Conservation (phyloP, 2,329 filamentous ascomycete genomes). For the Ophiocordyceps camponoti-rufipedis region DNA sequence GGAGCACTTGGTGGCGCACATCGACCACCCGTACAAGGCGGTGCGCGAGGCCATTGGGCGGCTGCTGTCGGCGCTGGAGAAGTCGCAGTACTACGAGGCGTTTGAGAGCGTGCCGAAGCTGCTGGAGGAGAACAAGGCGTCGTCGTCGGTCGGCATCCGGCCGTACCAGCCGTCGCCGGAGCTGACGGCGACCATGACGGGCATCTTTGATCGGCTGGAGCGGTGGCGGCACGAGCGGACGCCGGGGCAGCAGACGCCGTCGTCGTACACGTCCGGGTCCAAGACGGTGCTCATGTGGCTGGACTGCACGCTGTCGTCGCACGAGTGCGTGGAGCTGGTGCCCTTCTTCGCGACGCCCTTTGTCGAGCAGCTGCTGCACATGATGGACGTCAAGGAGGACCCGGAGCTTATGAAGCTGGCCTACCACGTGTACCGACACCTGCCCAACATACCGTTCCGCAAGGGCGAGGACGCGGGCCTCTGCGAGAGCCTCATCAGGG, state of each 20-base stretch:
- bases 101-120: conserved; percentile 64
- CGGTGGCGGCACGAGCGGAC: conserved; percentile 71
- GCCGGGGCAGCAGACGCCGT: conserved; percentile 82
- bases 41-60: conserved; percentile 89
- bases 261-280: conserved; percentile 84
- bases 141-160: conserved; percentile 66
- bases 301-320: conserved; percentile 74
- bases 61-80: conserved; percentile 73
- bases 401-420: conserved; percentile 86
- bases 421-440: conserved; percentile 90
- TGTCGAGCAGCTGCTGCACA: conserved; percentile 85
- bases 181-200: conserved; percentile 51
- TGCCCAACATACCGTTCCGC: conserved; percentile 88
- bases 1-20: conserved; percentile 72
- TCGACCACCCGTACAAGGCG: conserved; percentile 95
- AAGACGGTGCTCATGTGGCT: conserved; percentile 95
- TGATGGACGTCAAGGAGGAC: conserved; percentile 99
- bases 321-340: conserved; percentile 81
- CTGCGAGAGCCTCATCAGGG: conserved; percentile 69
- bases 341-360: conserved; percentile 82
- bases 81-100: conserved; percentile 85
- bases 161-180: conserved; percentile 67
- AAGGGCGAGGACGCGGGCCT: conserved; percentile 72
- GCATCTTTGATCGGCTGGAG: conserved; percentile 65
- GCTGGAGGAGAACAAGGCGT: conserved; percentile 58